Conservation (phyloP, 768 basidiomycete species). For the Leucocoprinus leucothites region DNA sequence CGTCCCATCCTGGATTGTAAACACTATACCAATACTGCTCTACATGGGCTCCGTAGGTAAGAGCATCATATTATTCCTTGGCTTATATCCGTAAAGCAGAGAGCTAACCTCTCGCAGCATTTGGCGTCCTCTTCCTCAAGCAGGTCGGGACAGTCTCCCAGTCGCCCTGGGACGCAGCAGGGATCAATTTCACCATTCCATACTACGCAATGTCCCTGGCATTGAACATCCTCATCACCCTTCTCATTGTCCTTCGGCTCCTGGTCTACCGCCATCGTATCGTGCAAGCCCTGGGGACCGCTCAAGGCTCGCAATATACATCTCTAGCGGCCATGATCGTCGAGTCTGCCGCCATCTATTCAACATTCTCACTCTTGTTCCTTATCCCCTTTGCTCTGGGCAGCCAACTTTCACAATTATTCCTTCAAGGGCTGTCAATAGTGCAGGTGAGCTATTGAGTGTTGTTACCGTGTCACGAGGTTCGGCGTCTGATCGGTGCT, state of each 20-base stretch:
- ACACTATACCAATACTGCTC: not conserved
- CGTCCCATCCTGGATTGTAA: not conserved
- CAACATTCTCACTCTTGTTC: conserved; percentile 31
- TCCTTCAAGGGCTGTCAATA: conserved; percentile 38
- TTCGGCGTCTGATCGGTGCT: not conserved
- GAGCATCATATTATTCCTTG: not conserved
- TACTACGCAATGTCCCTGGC: conserved; percentile 24
- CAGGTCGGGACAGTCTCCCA: conserved; percentile 3
- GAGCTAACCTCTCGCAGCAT: not conserved
- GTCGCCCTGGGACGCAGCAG: not conserved
- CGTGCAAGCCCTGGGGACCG: conserved; percentile 2
- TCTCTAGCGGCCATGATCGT: conserved; percentile 27
- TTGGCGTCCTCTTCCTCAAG: conserved; percentile 5
- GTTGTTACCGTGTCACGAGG: not conserved
- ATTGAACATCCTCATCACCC: conserved; percentile 26
- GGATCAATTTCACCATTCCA: conserved; percentile 20
- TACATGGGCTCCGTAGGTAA: conserved; percentile 4
- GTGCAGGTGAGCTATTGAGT: conserved; percentile 28
- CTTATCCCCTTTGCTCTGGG: conserved; percentile 33
- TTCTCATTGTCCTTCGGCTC: conserved; percentile 23
- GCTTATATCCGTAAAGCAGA: not conserved
- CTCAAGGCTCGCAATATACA: conserved; percentile 19
- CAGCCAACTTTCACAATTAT: conserved; percentile 28
- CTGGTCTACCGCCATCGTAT: conserved; percentile 19
- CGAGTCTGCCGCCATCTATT: conserved; percentile 25